phyloP scores from a whole-genome alignment of 345 rosid genomes.

The Salix koriyanagi region DNA sequence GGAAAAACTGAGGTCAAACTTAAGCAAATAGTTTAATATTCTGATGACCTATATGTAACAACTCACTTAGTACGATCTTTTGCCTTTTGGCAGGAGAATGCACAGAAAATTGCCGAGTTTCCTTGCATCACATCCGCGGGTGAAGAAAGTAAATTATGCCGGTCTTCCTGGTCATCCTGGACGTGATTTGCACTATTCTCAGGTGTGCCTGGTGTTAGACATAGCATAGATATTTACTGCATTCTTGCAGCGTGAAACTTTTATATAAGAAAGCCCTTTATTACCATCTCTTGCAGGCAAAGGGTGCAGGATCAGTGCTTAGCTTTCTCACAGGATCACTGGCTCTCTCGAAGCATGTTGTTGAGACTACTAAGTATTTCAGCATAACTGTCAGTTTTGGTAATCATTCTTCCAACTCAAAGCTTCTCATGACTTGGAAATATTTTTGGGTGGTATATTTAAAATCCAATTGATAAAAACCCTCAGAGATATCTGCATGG shows the following conservation, averaged over 20 bases:
- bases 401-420: slow-evolving; percentile 32
- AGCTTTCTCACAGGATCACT: slow-evolving; percentile 92
- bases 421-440: background rate
- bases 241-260: background rate
- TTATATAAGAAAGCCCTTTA: background rate
- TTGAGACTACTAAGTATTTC: slow-evolving; percentile 82
- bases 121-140: slow-evolving; percentile 74
- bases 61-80: background rate
- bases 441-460: background rate
- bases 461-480: background rate
- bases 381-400: slow-evolving; percentile 97
- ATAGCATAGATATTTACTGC: background rate
- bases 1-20: background rate
- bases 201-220: slow-evolving; percentile 39
- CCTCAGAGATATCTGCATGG: background rate
- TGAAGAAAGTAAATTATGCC: slow-evolving; percentile 78
- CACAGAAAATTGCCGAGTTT: slow-evolving; percentile 81
- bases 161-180: slow-evolving; percentile 90
- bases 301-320: slow-evolving; percentile 92
- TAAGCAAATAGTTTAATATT: background rate
- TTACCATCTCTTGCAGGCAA: slow-evolving; percentile 50
- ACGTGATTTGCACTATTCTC: slow-evolving; percentile 76
- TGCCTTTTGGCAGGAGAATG: slow-evolving; percentile 59
- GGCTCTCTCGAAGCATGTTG: slow-evolving; percentile 79
- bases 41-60: background rate